These are phyloP conservation scores for Xylariaceae sp. DNA, from an alignment of 2,329 filamentous ascomycete species.

Conservation along the genomic window DNA sequence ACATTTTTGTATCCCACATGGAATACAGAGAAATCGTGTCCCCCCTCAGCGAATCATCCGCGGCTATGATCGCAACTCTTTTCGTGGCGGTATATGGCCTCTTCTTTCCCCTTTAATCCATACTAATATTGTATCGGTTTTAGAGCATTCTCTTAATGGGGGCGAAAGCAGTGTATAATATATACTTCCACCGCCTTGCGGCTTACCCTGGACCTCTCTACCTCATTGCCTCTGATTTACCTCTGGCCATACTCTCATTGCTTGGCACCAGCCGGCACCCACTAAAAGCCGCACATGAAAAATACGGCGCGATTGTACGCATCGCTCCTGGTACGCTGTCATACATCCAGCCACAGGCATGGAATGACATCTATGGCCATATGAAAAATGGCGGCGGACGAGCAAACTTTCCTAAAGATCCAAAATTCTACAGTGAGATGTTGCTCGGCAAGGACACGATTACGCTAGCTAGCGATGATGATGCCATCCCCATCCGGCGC, in stretches of 20 bases:
- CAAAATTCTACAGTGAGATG: neutral
- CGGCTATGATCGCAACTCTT: no score
- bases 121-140: no score
- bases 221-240: neutral
- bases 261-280: neutral
- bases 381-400: neutral
- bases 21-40: no score
- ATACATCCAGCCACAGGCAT: slow-evolving; percentile 1
- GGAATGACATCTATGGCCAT: neutral
- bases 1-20: no score
- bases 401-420: neutral
- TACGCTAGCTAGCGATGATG: slow-evolving; percentile 1
- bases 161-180: neutral
- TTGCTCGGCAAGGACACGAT: slow-evolving; percentile 9
- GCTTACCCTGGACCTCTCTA: neutral
- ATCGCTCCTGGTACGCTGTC: neutral
- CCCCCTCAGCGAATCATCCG: no score
- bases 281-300: neutral
- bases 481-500: slow-evolving; percentile 8
- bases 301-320: neutral
- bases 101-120: no score
- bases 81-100: no score
- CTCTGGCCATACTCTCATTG: neutral
- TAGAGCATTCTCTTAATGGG: no score
- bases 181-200: neutral